Evolutionary conservation across 2,329 filamentous ascomycete species (phyloP).

Genomic region (Leptographium radiaticola): DNA sequence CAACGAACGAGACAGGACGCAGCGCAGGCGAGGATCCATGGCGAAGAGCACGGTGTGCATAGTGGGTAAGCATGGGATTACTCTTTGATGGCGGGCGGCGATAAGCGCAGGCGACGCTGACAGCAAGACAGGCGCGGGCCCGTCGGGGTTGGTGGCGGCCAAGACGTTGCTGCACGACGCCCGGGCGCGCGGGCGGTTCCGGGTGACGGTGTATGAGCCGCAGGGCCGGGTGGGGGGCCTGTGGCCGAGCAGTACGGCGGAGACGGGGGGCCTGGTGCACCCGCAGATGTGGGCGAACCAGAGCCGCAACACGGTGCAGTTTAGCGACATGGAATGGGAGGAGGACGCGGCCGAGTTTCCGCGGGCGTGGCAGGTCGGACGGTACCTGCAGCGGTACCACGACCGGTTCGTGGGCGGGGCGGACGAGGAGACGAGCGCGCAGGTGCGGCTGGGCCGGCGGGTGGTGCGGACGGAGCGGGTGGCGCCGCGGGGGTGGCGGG

Average conservation of each 20-base stretch:
- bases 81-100: neutral
- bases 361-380: constrained; percentile 62
- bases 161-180: constrained; percentile 58
- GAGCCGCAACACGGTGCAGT: constrained; percentile 62
- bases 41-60: constrained; percentile 34
- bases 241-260: constrained; percentile 49
- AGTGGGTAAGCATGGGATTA: constrained; percentile 26
- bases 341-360: constrained; percentile 49
- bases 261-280: constrained; percentile 40
- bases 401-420: constrained; percentile 36
- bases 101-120: neutral
- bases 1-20: neutral
- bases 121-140: constrained; percentile 44
- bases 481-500: constrained; percentile 24
- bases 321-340: constrained; percentile 61
- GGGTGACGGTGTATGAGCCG: constrained; percentile 58
- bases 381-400: constrained; percentile 55
- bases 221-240: constrained; percentile 57
- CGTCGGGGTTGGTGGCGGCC: constrained; percentile 54
- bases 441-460: constrained; percentile 35
- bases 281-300: constrained; percentile 63
- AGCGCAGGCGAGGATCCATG: neutral
- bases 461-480: constrained; percentile 26
- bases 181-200: constrained; percentile 37
- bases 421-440: constrained; percentile 15